These are phyloP conservation scores for Artemisia argyi DNA, from an alignment of 129 eudicot species.

Conservation along the genomic window DNA sequence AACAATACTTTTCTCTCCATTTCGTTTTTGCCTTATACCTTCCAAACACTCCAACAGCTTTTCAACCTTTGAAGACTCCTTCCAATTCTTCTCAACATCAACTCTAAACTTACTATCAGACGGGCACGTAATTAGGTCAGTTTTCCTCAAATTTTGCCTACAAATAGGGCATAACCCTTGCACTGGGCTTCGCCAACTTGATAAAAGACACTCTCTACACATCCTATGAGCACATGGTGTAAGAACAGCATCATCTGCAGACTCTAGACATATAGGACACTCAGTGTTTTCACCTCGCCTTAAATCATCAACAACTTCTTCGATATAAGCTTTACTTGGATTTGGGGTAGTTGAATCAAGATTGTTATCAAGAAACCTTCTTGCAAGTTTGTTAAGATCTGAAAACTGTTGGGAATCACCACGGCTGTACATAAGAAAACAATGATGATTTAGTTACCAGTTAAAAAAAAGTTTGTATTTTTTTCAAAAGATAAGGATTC, in stretches of 20 bases:
- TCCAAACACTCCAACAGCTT: slow-evolving; percentile 71
- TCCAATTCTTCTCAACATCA: slow-evolving; percentile 77
- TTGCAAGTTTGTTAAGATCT: slow-evolving; percentile 64
- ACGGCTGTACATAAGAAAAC: slow-evolving; percentile 40
- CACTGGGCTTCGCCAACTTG: slow-evolving; percentile 69
- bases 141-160: slow-evolving; percentile 56
- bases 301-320: slow-evolving; percentile 73
- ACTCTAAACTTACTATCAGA: slow-evolving; percentile 55
- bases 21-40: slow-evolving; percentile 30
- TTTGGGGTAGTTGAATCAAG: slow-evolving; percentile 37
- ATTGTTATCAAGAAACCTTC: slow-evolving; percentile 48
- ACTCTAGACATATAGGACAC: slow-evolving; percentile 89
- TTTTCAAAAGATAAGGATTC: neutral
- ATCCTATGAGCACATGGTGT: slow-evolving; percentile 87
- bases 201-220: slow-evolving; percentile 84
- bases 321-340: slow-evolving; percentile 74
- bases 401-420: slow-evolving; percentile 60
- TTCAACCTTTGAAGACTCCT: slow-evolving; percentile 70
- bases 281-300: slow-evolving; percentile 62
- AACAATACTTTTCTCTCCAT: slow-evolving; percentile 80
- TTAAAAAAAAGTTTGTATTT: neutral
- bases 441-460: neutral
- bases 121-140: slow-evolving; percentile 76
- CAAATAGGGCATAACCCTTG: slow-evolving; percentile 77
- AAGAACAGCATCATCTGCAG: slow-evolving; percentile 84